Evolutionary conservation across 106 monocot genomes (phyloP), one percentile per base, ranked within the genome.

Genomic region (Dendrobium huoshanense): DNA sequence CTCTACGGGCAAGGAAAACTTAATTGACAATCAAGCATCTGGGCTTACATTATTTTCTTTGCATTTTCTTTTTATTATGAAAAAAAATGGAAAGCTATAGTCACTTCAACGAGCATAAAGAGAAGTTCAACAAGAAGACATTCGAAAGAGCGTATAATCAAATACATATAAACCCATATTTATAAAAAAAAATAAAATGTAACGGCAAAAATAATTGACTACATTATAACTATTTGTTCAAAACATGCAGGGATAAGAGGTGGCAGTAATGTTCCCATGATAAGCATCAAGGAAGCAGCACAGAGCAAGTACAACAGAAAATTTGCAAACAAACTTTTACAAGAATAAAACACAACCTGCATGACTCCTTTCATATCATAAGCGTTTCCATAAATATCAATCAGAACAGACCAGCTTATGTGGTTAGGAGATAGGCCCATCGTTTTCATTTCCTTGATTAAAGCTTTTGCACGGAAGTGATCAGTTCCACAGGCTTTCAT

Each of bases 401-500:
- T 87, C 51, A 96, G 88, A 89, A 83, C 77, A 58, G 93, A 94
- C 96, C 96, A 94, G 72, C 90, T 94, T 77, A 96, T 90, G 64
- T 83, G 84, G 73, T 96, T 87, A 55, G 96, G 94, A 83, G 81
- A 83, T 77, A 96, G 83, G 55, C 94, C 90, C 43, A 89, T 67
- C 33, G 44, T 56, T 87, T 86, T 87, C 96, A 96, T 96, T 77
- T 96, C 96, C 75, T 87, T 79, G 87, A 96, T 90, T 75, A 96
- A 78, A 82, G 75, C 74, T 82, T 89, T 96, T 68, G 92, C 91
- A 77, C 86, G 91, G 29, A 89, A 79, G 49, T 83, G 81, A 83
- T 96, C 87, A 64, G 88, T 86, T n/a, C 96, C 96, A 88, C 96
- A 96, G 18, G 91, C 96, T 85, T 92, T 94, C 94, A 96, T 94